Base-by-base conservation (phyloP, 1,284 basidiomycete genomes). In the Bjerkandera adusta region DNA sequence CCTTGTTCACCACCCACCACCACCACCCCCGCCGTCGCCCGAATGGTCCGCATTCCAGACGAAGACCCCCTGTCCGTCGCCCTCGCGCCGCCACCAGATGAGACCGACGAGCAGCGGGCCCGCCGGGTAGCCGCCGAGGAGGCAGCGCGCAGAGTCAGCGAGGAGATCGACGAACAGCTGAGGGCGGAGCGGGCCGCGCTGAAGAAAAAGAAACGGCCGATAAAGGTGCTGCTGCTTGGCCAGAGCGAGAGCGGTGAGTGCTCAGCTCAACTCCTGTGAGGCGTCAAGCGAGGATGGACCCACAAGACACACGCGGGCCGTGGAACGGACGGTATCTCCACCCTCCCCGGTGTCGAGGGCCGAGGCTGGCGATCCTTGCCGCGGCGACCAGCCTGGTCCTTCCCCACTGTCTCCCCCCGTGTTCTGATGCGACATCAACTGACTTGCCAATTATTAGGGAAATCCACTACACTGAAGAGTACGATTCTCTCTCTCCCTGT, bases 201-300 rank as follows among this genome's bases (percentile, higher is more conserved):
- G 57, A 80, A 72, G 67, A 76, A 75, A 59, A 66, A 75, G 52
- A 75, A 73, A 53, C 59, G 65, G 33, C 60, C 73, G 1, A 74
- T 85, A 22, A 77, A 77, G 53, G 73, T 86, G 5, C 59, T 86
- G 3, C 57, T 86, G 8, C 68, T 86, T 5, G 84, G 85, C 11
- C 85, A 88, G 64, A 84, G 83, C 55, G 84, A 87, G 66, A 85
- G 82, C 55, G 85, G 85, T 75, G 53, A 49, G 73, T 68, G 36
- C n/a, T n/a, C n/a, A n/a, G n/a, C n/a, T n/a, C n/a, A n/a, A n/a
- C n/a, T n/a, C n/a, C n/a, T n/a, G 13, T 34, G 32, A 5, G n/a
- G 32, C n/a, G 8, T n/a, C 27, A 30, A 8, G n/a, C 27, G 8
- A 30, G 27, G 27, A 8, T 8, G n/a, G n/a, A 30, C 8, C 8